Base-by-base conservation (phyloP, 2,329 filamentous ascomycete species). In the Arachnomyces sp. region DNA sequence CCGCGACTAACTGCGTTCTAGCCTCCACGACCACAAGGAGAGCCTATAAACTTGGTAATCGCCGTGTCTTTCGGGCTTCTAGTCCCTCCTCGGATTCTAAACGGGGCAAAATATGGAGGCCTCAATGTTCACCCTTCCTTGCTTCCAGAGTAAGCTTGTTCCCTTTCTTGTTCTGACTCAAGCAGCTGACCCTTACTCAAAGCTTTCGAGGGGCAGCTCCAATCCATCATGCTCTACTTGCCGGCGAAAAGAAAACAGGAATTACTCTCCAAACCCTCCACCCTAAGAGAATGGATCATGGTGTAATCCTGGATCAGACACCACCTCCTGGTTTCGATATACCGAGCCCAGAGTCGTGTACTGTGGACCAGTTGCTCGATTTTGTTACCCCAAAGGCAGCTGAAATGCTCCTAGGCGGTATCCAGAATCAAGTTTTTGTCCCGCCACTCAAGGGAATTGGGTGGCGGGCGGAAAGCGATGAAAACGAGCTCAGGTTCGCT, bases 11-110 rank as follows among this genome's bases (percentile, higher is more conserved):
- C 43, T 17, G 14, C 8, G 39, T 30, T 28, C 17, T 48, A 82
- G 72, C 72, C 81, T 28, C 81, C 81, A 0, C 54, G 57, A 32
- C 55, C 67, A 2, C 39, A 66, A 12, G 56, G 52, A 28, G 53
- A 59, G 18, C 51, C 65, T 17, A 78, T 79, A 49, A 88, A 95
- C 59, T 70, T 98, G 43, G 75, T 98, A 50, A 71, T 96, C 34
- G 89, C 89, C 35, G 92, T 96, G 3, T 96, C 92, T 0, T 98
- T 96, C 63, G 92, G 92, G 2, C 74, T 94, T 6, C 82, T 95
- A 45, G 81, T 98, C 1, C 92, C 92, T 1, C 72, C 74, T 1
- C 74, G 86, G 3, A 77, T 96, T 12, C 69, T 98, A 15, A 67
- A 67, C 15, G 66, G 66, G 1, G 77, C 84, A 16, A 77, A 75